These are phyloP conservation scores for Emergomyces orientalis DNA, from an alignment of 2,329 filamentous ascomycete genomes.

Conservation along the genomic window DNA sequence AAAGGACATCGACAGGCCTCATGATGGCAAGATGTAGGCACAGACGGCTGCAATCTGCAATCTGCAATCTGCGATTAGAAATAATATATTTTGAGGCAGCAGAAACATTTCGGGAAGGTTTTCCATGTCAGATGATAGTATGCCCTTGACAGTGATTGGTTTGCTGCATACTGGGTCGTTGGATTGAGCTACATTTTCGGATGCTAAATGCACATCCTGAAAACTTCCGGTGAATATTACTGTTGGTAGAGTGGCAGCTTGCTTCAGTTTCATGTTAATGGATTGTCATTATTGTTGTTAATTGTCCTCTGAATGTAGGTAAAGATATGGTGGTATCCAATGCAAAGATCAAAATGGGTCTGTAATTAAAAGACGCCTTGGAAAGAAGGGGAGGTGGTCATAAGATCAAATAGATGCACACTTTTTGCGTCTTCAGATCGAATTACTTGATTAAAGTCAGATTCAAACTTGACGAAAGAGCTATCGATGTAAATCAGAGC, in stretches of 20 bases:
- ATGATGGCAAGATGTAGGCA: not conserved
- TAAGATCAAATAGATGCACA: not conserved
- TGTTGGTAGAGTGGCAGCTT: not conserved
- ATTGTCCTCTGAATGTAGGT: not conserved
- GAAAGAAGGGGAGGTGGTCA: not conserved
- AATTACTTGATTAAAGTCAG: not conserved
- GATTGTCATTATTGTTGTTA: not conserved
- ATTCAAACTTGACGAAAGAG: not conserved
- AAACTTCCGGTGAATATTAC: not conserved
- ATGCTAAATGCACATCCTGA: not conserved
- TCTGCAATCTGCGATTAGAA: not conserved
- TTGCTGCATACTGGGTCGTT: not conserved
- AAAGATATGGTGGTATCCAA: not conserved
- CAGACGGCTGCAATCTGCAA: not conserved
- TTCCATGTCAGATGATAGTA: not conserved
- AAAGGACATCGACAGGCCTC: not conserved
- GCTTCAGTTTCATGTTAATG: not conserved
- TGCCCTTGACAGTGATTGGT: not conserved
- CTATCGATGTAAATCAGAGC: not conserved
- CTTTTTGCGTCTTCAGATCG: not conserved
- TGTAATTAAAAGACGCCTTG: not conserved
- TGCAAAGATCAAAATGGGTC: not conserved
- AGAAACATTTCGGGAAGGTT: not conserved
- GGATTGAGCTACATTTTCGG: not conserved
- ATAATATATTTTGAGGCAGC: not conserved